These are phyloP conservation scores for Ustilago vetiveriae DNA, from an alignment of 1,284 basidiomycete species.

Conservation along the genomic window DNA sequence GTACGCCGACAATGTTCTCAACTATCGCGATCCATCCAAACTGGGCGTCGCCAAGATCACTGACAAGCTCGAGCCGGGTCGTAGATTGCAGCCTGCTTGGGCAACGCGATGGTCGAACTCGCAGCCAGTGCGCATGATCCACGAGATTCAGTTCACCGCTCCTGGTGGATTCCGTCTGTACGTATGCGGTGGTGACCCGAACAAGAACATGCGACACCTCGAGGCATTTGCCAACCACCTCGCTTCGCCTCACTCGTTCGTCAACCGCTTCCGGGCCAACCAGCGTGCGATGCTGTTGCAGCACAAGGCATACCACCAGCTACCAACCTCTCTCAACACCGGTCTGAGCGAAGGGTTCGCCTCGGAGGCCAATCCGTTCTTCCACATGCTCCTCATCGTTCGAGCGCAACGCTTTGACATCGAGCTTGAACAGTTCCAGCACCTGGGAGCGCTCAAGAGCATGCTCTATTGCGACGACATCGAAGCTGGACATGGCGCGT, in stretches of 20 bases:
- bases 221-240: conserved; percentile 45
- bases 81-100: conserved; percentile 57
- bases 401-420: conserved; percentile 59
- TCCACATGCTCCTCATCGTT: conserved; percentile 64
- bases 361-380: conserved; percentile 64
- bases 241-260: conserved; percentile 48
- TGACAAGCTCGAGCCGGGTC: conserved; percentile 54
- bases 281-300: conserved; percentile 34
- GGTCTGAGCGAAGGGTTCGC: conserved; percentile 55
- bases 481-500: conserved; percentile 68
- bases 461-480: conserved; percentile 70
- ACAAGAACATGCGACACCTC: conserved; percentile 40
- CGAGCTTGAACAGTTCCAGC: conserved; percentile 60
- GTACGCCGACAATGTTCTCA: conserved; percentile 60
- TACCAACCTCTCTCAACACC: conserved; percentile 49
- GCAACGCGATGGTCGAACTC: conserved; percentile 77
- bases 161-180: conserved; percentile 76
- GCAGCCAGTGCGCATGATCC: conserved; percentile 76
- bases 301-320: conserved; percentile 44
- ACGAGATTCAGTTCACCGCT: conserved; percentile 75
- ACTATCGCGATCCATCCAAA: conserved; percentile 46
- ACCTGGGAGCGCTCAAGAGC: conserved; percentile 66
- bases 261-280: conserved; percentile 53
- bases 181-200: conserved; percentile 75
- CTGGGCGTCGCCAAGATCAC: conserved; percentile 47